Conservation (phyloP, 345 rosid species). For the Rhodamnia argentea region DNA sequence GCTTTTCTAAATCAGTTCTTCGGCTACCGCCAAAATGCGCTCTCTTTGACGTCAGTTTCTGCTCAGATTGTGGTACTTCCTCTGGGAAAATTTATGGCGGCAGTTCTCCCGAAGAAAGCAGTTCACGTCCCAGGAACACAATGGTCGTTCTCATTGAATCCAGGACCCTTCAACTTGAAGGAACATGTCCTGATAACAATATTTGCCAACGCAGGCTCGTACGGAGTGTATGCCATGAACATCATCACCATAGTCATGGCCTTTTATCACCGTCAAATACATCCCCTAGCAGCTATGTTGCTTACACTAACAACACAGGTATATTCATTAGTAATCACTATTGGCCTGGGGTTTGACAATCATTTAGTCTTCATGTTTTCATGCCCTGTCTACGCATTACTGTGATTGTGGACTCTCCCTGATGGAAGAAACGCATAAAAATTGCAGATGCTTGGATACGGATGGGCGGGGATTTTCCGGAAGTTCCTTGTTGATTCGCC, state of each 20-base stretch:
- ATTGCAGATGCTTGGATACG: conserved; percentile 12
- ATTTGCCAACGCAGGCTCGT: conserved; percentile 33
- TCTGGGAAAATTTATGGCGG: conserved; percentile 23
- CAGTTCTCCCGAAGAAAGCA: conserved; percentile 15
- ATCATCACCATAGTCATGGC: conserved; percentile 32
- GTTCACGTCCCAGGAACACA: conserved; percentile 20
- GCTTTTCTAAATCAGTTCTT: conserved; percentile 36
- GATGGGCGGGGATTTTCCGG: conserved; percentile 35
- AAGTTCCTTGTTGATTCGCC: conserved; percentile 36
- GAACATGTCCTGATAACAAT: conserved; percentile 51
- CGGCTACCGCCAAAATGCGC: conserved; percentile 21
- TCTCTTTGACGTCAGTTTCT: conserved; percentile 17
- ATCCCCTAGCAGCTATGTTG: conserved; percentile 20
- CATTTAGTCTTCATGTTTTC: background rate
- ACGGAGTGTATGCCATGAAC: conserved; percentile 17
- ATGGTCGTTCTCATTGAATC: conserved; percentile 35
- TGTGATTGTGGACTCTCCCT: background rate
- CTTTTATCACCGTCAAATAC: conserved; percentile 18
- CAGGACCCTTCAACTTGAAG: conserved; percentile 47
- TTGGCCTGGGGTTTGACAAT: background rate
- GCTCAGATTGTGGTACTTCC: conserved; percentile 33
- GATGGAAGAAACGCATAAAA: background rate
- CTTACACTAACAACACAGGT: conserved; percentile 35
- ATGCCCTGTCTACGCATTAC: background rate
- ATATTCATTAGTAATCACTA: background rate